phyloP scores from a whole-genome alignment of 106 monocot genomes.

The Acorus gramineus region DNA sequence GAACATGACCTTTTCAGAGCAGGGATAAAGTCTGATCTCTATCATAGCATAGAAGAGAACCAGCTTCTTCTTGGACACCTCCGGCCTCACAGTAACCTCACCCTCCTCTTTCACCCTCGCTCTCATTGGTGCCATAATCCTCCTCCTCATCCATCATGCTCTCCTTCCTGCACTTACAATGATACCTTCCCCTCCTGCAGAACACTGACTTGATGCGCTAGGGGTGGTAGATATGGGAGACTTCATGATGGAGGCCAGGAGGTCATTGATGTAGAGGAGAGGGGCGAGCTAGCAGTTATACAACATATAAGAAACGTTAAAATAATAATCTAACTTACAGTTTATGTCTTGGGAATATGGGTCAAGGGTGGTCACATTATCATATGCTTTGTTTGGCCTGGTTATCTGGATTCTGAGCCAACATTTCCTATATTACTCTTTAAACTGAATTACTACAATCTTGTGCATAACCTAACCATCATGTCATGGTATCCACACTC shows the following conservation, averaged over 20 bases:
- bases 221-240: constrained; percentile 64
- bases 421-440: no score
- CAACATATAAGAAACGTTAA: no score
- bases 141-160: constrained; percentile 99
- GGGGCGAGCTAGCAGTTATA: constrained; percentile 56
- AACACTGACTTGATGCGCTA: constrained; percentile 37
- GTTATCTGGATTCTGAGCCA: no score
- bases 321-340: no score
- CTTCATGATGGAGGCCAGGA: constrained; percentile 61
- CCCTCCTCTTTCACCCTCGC: constrained; percentile 74
- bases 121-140: constrained; percentile 52
- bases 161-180: constrained; percentile 51
- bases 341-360: no score
- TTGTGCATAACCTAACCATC: no score
- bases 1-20: constrained; percentile 43
- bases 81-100: constrained; percentile 31
- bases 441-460: no score
- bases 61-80: constrained; percentile 51
- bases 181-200: constrained; percentile 23
- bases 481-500: no score
- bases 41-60: constrained; percentile 83
- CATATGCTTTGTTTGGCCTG: no score
- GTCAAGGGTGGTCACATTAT: no score
- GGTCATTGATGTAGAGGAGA: constrained; percentile 85
- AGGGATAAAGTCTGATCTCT: constrained; percentile 80